A percentile compares a stretch with the other conserved stretches of the same genome.
Conservation (phyloP, 2,329 filamentous ascomycete species). For the Neophaeococcomyces mojaviensis region DNA sequence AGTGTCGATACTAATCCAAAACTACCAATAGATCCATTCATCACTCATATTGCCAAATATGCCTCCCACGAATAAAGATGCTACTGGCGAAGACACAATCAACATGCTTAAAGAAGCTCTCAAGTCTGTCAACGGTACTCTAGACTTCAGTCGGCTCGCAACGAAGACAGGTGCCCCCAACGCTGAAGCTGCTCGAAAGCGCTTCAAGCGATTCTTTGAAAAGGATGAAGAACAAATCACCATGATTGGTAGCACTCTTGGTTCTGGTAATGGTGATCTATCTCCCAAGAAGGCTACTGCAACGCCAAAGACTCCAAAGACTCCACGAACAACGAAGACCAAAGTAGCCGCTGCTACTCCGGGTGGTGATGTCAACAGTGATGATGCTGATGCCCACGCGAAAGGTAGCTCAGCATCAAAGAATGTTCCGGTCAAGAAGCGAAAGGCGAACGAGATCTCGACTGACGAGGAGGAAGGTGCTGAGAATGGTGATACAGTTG, state of each 20-base stretch:
- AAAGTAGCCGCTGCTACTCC: constrained; percentile 8
- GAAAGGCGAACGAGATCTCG: constrained; percentile 9
- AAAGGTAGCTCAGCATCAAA: neutral
- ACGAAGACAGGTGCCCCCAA: constrained; percentile 13
- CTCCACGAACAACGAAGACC: constrained; percentile 15
- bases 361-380: neutral
- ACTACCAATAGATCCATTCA: neutral
- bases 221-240: constrained; percentile 3
- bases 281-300: neutral
- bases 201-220: constrained; percentile 1
- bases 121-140: constrained; percentile 15
- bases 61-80: constrained; percentile 11
- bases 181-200: constrained; percentile 14
- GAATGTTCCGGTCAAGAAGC: constrained; percentile 10
- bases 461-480: neutral
- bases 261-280: neutral
- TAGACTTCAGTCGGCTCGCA: constrained; percentile 16
- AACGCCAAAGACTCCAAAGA: constrained; percentile 18
- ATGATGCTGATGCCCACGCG: neutral
- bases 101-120: constrained; percentile 17
- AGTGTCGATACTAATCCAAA: neutral
- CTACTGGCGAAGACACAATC: constrained; percentile 8
- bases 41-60: constrained; percentile 2
- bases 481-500: neutral
- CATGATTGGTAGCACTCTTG: neutral